These are phyloP conservation scores for Podaxis sp. DNA, from an alignment of 768 basidiomycete species.

Conservation along the genomic window DNA sequence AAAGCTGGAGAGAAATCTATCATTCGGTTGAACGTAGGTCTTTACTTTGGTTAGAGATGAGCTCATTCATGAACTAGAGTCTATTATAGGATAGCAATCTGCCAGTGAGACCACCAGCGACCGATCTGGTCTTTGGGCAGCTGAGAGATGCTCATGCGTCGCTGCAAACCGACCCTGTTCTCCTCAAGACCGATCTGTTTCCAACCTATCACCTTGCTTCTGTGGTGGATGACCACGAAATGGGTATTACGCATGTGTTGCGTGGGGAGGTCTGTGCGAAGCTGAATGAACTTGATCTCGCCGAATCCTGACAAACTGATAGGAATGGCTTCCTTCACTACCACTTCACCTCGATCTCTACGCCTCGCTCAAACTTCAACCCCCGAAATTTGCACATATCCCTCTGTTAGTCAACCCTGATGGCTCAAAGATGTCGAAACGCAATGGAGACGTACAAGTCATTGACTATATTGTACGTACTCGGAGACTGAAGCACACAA, in stretches of 20 bases:
- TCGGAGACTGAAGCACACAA: neutral
- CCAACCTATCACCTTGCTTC: conserved; percentile 96
- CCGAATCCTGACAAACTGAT: neutral
- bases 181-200: conserved; percentile 89
- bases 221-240: conserved; percentile 93
- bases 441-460: conserved; percentile 87
- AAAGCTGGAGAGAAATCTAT: conserved; percentile 76
- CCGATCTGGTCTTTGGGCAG: conserved; percentile 76
- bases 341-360: conserved; percentile 92
- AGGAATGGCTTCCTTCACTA: conserved; percentile 97
- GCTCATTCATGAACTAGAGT: neutral
- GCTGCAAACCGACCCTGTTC: conserved; percentile 83
- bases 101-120: conserved; percentile 47
- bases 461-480: conserved; percentile 76
- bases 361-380: conserved; percentile 63
- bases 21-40: conserved; percentile 82
- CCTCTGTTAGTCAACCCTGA: conserved; percentile 89
- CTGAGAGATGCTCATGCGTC: conserved; percentile 76
- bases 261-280: conserved; percentile 75
- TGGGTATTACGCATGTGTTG: conserved; percentile 95
- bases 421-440: conserved; percentile 93
- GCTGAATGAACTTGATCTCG: neutral
- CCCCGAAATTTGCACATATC: conserved; percentile 83
- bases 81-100: conserved; percentile 54
- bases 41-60: neutral